Evolutionary conservation across 2,329 filamentous ascomycete species (phyloP).

Genomic region (Camillea tinctor): DNA sequence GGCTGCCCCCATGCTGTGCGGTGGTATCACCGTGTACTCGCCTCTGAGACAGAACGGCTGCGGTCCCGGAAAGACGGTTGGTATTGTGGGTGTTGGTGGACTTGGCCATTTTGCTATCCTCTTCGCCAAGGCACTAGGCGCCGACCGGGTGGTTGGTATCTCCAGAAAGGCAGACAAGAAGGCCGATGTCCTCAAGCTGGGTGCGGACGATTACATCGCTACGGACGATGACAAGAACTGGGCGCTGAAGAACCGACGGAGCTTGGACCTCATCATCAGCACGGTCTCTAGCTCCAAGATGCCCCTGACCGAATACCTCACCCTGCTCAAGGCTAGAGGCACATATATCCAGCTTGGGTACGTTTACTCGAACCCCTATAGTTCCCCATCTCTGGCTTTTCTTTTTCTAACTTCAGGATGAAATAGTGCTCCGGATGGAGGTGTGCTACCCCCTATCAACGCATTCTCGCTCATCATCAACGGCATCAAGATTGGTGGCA

Average conservation of each 20-base stretch:
- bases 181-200: slow-evolving; percentile 55
- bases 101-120: slow-evolving; percentile 68
- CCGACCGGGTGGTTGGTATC: slow-evolving; percentile 59
- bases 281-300: slow-evolving; percentile 55
- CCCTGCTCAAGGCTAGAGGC: slow-evolving; percentile 58
- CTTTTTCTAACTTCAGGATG: slow-evolving; percentile 1
- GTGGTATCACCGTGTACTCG: slow-evolving; percentile 64
- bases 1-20: slow-evolving; percentile 67
- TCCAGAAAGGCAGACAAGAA: slow-evolving; percentile 53
- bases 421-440: slow-evolving; percentile 59
- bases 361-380: background rate
- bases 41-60: slow-evolving; percentile 63
- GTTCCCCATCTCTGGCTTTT: background rate
- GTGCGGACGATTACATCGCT: slow-evolving; percentile 50
- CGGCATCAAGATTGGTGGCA: slow-evolving; percentile 50
- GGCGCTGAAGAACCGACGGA: slow-evolving; percentile 48
- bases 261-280: slow-evolving; percentile 59
- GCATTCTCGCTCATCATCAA: slow-evolving; percentile 59
- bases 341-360: slow-evolving; percentile 64
- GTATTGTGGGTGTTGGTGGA: slow-evolving; percentile 67
- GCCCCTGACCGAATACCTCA: slow-evolving; percentile 62
- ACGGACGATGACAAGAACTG: slow-evolving; percentile 53
- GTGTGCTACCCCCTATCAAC: slow-evolving; percentile 43
- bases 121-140: slow-evolving; percentile 66
- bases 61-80: slow-evolving; percentile 67